Evolutionary conservation across 768 basidiomycete genomes (phyloP).

Genomic region (Cystoderma amianthinum): DNA sequence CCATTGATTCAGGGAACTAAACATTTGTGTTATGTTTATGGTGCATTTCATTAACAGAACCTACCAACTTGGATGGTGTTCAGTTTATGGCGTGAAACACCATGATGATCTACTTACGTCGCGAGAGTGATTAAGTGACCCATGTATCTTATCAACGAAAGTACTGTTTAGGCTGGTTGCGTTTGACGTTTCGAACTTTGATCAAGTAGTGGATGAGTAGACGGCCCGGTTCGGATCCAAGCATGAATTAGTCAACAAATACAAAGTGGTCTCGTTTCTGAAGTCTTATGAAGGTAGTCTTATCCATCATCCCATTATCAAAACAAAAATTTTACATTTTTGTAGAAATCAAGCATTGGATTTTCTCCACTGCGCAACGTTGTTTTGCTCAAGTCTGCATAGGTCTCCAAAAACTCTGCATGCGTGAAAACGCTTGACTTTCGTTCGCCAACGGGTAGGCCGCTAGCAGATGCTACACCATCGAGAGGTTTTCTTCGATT

Average conservation of each 20-base stretch:
- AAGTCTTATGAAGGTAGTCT: no score
- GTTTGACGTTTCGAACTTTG: no score
- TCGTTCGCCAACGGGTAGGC: slow-evolving; percentile 73
- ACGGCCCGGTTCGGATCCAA: no score
- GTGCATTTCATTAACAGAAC: no score
- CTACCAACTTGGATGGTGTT: no score
- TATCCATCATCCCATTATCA: slow-evolving; percentile 21
- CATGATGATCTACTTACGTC: no score
- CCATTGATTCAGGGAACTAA: slow-evolving; percentile 94
- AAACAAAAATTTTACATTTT: slow-evolving; percentile 92
- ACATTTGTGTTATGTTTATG: slow-evolving; percentile 6
- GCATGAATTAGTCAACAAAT: no score
- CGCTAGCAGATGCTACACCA: slow-evolving; percentile 68
- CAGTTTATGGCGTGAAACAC: no score
- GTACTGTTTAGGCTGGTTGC: no score
- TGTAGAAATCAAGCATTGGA: slow-evolving; percentile 83
- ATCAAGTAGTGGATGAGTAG: no score
- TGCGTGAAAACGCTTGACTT: slow-evolving; percentile 85
- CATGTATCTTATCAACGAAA: slow-evolving; percentile 29
- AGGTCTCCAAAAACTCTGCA: slow-evolving; percentile 82
- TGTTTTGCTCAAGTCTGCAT: slow-evolving; percentile 70
- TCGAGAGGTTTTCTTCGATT: slow-evolving; percentile 59
- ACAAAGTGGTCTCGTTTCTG: no score
- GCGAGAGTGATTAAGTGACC: slow-evolving; percentile 85
- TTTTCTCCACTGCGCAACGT: slow-evolving; percentile 77